Percentiles rank a stretch among this genome's conserved stretches.
phyloP scores from a whole-genome alignment of 1,284 basidiomycete species.

The Kalmanozyma brasiliensis region DNA sequence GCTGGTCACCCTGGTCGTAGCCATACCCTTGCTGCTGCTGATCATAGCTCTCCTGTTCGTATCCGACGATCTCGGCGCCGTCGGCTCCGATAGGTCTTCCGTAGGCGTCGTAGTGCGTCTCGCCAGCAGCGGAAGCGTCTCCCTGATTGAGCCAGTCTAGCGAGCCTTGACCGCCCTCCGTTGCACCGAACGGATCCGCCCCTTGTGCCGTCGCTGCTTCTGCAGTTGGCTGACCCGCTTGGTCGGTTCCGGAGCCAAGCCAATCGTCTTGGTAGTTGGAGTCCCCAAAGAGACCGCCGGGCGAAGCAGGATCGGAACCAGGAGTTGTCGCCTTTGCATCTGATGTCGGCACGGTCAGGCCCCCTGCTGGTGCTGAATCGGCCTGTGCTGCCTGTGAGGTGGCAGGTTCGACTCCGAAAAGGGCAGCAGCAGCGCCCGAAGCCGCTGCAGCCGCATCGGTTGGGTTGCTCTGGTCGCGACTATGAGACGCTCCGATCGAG shows the following conservation, averaged over 20 bases:
- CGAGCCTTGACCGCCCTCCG: slow-evolving; percentile 35
- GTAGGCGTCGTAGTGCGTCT: slow-evolving; percentile 37
- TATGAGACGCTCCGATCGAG: slow-evolving; percentile 3
- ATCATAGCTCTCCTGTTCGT: slow-evolving; percentile 28
- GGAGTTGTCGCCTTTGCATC: slow-evolving; percentile 12
- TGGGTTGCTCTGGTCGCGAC: neutral
- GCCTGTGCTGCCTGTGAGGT: slow-evolving; percentile 2
- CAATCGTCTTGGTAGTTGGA: slow-evolving; percentile 48
- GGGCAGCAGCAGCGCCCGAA: slow-evolving; percentile 17
- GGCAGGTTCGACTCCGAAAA: slow-evolving; percentile 16
- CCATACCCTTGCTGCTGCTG: neutral
- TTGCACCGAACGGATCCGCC: slow-evolving; percentile 28
- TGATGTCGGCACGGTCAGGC: slow-evolving; percentile 14
- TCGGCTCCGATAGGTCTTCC: slow-evolving; percentile 22
- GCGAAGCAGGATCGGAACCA: slow-evolving; percentile 33
- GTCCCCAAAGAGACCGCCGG: slow-evolving; percentile 39
- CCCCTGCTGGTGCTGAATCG: slow-evolving; percentile 1
- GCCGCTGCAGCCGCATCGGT: slow-evolving; percentile 1
- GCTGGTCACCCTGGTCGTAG: neutral
- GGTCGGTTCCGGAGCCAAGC: slow-evolving; percentile 24
- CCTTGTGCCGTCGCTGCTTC: neutral
- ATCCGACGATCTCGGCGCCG: slow-evolving; percentile 12
- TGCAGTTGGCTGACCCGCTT: slow-evolving; percentile 1
- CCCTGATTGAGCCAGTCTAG: slow-evolving; percentile 32
- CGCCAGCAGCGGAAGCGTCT: slow-evolving; percentile 1